These are phyloP conservation scores for Vanderwaltozyma verrucispora DNA, from an alignment of 805 yeast species.

Conservation along the genomic window DNA sequence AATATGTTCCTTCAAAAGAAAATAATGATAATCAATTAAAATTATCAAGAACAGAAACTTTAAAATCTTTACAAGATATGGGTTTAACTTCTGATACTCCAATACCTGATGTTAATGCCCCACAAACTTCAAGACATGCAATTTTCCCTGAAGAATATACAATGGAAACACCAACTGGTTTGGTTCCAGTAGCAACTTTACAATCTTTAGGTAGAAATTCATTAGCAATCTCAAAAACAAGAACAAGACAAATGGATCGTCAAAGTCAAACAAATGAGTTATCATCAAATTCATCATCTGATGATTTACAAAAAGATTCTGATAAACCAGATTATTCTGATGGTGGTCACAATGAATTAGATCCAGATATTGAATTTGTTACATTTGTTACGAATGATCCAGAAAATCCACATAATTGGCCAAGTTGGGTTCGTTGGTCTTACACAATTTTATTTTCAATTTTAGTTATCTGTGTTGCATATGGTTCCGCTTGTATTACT, in stretches of 20 bases:
- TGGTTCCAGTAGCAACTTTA: slow-evolving; percentile 71
- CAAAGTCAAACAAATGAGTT: slow-evolving; percentile 2
- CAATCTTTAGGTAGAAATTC: slow-evolving; percentile 52
- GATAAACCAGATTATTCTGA: slow-evolving; percentile 7
- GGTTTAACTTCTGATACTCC: slow-evolving; percentile 52
- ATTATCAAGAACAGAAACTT: slow-evolving; percentile 59
- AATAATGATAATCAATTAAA: slow-evolving; percentile 17
- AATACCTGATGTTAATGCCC: slow-evolving; percentile 46
- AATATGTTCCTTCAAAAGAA: slow-evolving; percentile 12
- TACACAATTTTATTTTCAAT: slow-evolving; percentile 61
- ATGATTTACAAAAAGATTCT: slow-evolving; percentile 2
- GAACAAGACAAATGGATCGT: slow-evolving; percentile 29
- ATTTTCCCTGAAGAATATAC: slow-evolving; percentile 91
- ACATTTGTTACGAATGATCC: slow-evolving; percentile 75
- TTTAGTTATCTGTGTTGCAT: slow-evolving; percentile 81
- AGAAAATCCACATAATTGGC: slow-evolving; percentile 87
- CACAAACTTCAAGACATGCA: slow-evolving; percentile 38
- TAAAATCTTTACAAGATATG: slow-evolving; percentile 50
- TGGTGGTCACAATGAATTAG: slow-evolving; percentile 32
- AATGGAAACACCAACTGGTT: slow-evolving; percentile 77
- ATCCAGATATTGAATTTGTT: slow-evolving; percentile 71
- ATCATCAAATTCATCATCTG: slow-evolving; percentile 4
- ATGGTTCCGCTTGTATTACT: slow-evolving; percentile 84
- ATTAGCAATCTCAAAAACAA: slow-evolving; percentile 28
- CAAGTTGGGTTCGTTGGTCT: slow-evolving; percentile 40